phyloP scores from a whole-genome alignment of 441 rosid species.

The Hura crepitans region DNA sequence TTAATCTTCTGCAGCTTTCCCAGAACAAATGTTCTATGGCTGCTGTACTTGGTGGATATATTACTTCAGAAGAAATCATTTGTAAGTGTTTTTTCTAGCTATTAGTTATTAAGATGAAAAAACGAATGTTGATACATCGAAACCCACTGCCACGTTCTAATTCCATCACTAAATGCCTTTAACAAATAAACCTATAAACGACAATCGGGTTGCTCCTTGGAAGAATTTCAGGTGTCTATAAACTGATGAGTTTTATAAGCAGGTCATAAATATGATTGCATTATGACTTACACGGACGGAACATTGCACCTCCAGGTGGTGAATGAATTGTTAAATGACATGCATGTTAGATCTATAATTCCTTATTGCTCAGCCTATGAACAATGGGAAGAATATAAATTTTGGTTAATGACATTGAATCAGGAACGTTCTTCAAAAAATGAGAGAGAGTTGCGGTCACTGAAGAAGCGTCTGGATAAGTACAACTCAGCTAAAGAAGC shows the following conservation, averaged over 20 bases:
- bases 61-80: slow-evolving; percentile 78
- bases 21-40: slow-evolving; percentile 89
- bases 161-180: not conserved
- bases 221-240: not conserved
- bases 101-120: not conserved
- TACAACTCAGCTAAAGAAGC: slow-evolving; percentile 70
- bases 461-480: slow-evolving; percentile 71
- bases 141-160: not conserved
- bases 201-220: not conserved
- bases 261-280: not conserved
- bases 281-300: not conserved
- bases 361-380: not conserved
- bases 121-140: not conserved
- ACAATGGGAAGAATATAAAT: not conserved
- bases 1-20: slow-evolving; percentile 57
- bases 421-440: slow-evolving; percentile 61
- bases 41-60: slow-evolving; percentile 76
- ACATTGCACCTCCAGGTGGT: no score
- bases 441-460: slow-evolving; percentile 63
- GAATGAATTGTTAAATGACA: not conserved
- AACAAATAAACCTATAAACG: not conserved
- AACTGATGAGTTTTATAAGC: not conserved
- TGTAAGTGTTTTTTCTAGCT: slow-evolving; percentile 47
- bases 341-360: not conserved
- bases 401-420: not conserved